Evolutionary conservation across 2,329 filamentous ascomycete species (phyloP).

Genomic region (Cladosporium colombiae): DNA sequence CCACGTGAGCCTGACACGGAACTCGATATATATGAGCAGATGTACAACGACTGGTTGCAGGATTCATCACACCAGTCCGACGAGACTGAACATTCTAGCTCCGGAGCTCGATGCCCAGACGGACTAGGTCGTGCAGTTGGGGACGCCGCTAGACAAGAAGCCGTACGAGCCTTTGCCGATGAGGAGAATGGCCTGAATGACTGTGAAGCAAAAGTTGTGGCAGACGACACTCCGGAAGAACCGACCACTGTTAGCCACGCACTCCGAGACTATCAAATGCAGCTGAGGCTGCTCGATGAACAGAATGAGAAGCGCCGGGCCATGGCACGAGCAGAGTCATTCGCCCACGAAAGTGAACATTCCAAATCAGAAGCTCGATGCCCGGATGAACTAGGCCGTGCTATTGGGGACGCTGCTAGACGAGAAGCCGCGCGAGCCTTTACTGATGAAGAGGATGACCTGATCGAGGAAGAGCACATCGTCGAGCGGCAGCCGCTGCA

Average conservation of each 20-base stretch:
- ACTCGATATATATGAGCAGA: not conserved
- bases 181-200: not conserved
- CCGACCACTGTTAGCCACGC: constrained; percentile 65
- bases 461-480: not conserved
- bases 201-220: constrained; percentile 21
- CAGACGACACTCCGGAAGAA: constrained; percentile 27
- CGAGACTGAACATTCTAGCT: no score
- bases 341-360: no score
- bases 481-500: not conserved
- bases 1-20: not conserved
- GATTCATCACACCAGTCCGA: not conserved
- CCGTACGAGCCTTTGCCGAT: constrained; percentile 1
- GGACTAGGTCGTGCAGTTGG: constrained; percentile 7
- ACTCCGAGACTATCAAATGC: constrained; percentile 86
- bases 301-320: constrained; percentile 75
- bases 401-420: not conserved
- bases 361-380: not conserved
- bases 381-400: not conserved
- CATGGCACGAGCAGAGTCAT: no score
- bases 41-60: not conserved
- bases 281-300: constrained; percentile 81
- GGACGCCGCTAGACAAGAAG: constrained; percentile 1
- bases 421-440: constrained; percentile 2
- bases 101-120: not conserved
- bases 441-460: not conserved